These are phyloP conservation scores for Nicotiana rustica DNA, from an alignment of 305 asterid species.

Conservation along the genomic window DNA sequence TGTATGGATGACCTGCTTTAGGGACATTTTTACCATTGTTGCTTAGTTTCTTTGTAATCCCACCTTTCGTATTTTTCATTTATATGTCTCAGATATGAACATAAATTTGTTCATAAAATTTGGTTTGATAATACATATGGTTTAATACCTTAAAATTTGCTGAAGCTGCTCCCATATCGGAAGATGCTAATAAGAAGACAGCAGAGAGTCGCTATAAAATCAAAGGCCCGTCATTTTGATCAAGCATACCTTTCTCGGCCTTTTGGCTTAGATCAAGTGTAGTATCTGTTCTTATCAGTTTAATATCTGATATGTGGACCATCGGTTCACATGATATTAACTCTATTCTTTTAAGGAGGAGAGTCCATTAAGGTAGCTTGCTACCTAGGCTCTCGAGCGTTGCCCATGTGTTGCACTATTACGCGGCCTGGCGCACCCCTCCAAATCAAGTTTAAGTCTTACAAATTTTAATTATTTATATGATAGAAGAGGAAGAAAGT, in stretches of 20 bases:
- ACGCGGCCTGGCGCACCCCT: background rate
- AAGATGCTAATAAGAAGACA: background rate
- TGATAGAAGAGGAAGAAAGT: too few relatives aligned
- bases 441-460: background rate
- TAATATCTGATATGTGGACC: background rate
- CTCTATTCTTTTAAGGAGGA: background rate
- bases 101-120: background rate
- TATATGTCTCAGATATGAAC: background rate
- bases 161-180: background rate
- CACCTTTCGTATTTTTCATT: background rate
- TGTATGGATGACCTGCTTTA: background rate
- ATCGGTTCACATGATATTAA: background rate
- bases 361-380: background rate
- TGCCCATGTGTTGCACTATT: background rate
- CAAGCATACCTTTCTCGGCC: conserved; percentile 93
- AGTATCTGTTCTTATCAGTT: conserved; percentile 83
- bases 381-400: background rate
- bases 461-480: too few relatives aligned
- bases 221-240: background rate
- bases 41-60: background rate
- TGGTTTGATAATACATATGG: background rate
- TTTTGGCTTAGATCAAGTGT: conserved; percentile 99
- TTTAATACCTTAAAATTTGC: background rate
- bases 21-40: background rate
- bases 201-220: background rate